phyloP scores from a whole-genome alignment of 768 basidiomycete species.

The Albatrellus ellisii region DNA sequence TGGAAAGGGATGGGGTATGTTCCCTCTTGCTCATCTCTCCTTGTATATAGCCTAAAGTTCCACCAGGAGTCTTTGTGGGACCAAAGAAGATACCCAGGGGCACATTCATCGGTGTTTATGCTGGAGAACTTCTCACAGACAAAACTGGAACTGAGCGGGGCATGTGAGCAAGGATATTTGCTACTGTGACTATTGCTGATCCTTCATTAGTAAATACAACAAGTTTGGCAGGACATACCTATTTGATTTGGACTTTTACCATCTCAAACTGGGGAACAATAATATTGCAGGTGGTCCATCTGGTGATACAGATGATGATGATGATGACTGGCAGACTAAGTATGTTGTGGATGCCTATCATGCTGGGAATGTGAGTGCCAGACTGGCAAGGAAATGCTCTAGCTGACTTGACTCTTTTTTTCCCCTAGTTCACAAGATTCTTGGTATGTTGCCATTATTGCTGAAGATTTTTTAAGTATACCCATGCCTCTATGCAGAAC shows the following conservation, averaged over 20 bases:
- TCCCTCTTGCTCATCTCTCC: neutral
- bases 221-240: constrained; percentile 65
- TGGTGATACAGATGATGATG: constrained; percentile 11
- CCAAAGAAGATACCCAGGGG: constrained; percentile 50
- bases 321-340: constrained; percentile 22
- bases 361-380: constrained; percentile 63
- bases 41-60: constrained; percentile 3
- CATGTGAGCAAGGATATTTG: constrained; percentile 27
- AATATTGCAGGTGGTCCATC: no score
- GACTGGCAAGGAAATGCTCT: no score
- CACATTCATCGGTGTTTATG: constrained; percentile 72
- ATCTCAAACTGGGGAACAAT: no score
- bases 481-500: constrained; percentile 39
- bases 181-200: constrained; percentile 1
- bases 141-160: constrained; percentile 56
- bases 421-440: constrained; percentile 74
- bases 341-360: constrained; percentile 83
- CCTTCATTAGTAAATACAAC: constrained; percentile 48
- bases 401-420: neutral
- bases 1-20: constrained; percentile 78
- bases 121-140: constrained; percentile 72
- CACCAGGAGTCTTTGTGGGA: constrained; percentile 57
- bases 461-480: neutral
- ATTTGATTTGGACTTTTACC: constrained; percentile 70
- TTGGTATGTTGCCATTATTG: constrained; percentile 35